These are phyloP conservation scores for Trichoderma koningiopsis DNA, from an alignment of 2,329 filamentous ascomycete species.

Conservation along the genomic window DNA sequence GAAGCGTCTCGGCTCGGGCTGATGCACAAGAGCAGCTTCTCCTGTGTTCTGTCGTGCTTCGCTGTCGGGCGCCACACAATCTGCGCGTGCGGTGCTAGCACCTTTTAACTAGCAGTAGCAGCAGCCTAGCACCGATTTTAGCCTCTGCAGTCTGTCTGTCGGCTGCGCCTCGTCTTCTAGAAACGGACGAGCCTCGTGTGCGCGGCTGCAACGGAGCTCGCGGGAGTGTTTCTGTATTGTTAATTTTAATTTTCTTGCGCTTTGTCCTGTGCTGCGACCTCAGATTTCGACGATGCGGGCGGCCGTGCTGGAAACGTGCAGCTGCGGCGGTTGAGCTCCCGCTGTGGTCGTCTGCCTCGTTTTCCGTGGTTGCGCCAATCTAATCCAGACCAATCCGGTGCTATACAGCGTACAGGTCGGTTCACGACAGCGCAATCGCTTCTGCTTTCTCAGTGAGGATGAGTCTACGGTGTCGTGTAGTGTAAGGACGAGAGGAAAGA, in stretches of 20 bases:
- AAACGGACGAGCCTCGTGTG: constrained; percentile 8
- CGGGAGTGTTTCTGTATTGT: background rate
- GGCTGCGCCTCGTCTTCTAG: constrained; percentile 27
- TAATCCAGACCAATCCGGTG: constrained; percentile 8
- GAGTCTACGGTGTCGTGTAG: background rate
- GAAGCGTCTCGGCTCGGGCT: constrained; percentile 2
- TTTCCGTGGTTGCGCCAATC: background rate
- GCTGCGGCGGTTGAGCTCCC: constrained; percentile 11
- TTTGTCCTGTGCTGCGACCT: background rate
- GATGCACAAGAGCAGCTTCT: constrained; percentile 21
- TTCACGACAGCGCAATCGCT: background rate
- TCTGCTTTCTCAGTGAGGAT: background rate
- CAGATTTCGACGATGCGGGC: constrained; percentile 22
- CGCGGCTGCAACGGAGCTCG: constrained; percentile 1
- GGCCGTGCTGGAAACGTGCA: constrained; percentile 26
- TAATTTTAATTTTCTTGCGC: background rate
- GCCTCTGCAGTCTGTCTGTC: background rate
- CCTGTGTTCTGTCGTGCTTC: constrained; percentile 14
- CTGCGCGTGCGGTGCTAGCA: constrained; percentile 22
- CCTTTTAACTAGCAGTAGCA: background rate
- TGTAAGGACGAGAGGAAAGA: background rate
- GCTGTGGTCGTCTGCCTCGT: background rate
- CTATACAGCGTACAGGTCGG: background rate
- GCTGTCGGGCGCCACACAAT: constrained; percentile 1
- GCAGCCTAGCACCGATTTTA: no score